Evolutionary conservation across 2,329 filamentous ascomycete species (phyloP), one percentile per base, ranked within the genome.

Genomic region (Fusarium sp.): DNA sequence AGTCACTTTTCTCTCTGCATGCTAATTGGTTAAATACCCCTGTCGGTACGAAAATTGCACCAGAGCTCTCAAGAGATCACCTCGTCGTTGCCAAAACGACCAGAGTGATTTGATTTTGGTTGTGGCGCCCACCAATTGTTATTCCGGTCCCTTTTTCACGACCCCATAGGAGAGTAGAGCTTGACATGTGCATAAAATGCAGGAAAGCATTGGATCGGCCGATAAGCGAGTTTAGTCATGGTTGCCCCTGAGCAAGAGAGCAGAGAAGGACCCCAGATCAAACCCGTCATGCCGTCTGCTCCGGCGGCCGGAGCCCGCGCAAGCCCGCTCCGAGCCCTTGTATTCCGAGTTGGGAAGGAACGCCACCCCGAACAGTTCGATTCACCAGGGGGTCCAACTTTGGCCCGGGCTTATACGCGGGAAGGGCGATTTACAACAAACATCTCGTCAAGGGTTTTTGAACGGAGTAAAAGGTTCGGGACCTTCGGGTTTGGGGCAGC

Each of bases 371-470:
- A 46, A 55, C 44, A 58, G 57, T 49, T 23, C 33, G 36, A 61
- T 58, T 36, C 60, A 31, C 51, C 50, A 60, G 58, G 67, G 67
- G 67, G 64, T 58, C 64, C 64, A 54, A 58, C 25, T 61, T 56
- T 53, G 67, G 63, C 36, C 64, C 44, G 27, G 56, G 59, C 55
- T 68, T 62, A 54, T 65, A 61, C 63, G 46, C 59, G 67, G 34
- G 27, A 38, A 42, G 49, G 23, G 10, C 16, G 11, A 42, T 42
- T 11, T 33, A 25, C 40, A n/a, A n/a, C n/a, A n/a, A n/a, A 25
- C 20, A 36, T 38, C n/a, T 14, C 14, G 16, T 29, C 9, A 23
- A 27, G 40, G 18, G 40, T 6, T 6, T 25, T 5, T 11, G 8
- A 18, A 25, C 42, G 14, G 23, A 46, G 40, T 46, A n/a, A 46